Evolutionary conservation across 148 eudicot species (phyloP).

Genomic region (Vaccinium myrtillus): DNA sequence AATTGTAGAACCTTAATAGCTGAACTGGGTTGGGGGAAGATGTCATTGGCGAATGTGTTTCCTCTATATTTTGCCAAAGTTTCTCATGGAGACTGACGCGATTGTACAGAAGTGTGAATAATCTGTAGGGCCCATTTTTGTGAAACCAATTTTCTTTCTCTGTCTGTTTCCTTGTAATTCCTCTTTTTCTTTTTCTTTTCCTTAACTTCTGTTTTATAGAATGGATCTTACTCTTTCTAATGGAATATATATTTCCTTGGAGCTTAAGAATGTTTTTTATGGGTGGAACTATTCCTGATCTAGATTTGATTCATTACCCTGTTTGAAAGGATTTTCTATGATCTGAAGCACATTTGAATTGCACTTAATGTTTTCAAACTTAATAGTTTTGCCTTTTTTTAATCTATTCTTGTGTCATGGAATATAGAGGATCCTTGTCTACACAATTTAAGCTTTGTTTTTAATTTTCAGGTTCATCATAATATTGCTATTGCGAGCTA

Average conservation of each 20-base stretch:
- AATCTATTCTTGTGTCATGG: not conserved
- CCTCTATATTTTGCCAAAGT: not conserved
- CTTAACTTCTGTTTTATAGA: not conserved
- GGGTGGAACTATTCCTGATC: not conserved
- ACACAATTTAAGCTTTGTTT: slow-evolving; percentile 11
- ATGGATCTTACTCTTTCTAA: not conserved
- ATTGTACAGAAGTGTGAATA: not conserved
- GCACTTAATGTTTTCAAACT: not conserved
- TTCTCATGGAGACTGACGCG: not conserved
- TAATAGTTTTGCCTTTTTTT: not conserved
- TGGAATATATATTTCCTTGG: not conserved
- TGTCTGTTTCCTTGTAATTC: not conserved
- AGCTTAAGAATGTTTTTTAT: not conserved
- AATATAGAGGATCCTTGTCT: not conserved
- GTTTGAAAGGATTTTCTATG: not conserved
- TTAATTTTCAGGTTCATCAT: slow-evolving; percentile 59
- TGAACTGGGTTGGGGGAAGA: not conserved
- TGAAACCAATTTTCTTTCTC: not conserved
- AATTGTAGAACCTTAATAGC: not conserved
- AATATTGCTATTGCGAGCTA: slow-evolving; percentile 68
- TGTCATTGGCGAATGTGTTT: not conserved
- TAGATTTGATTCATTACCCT: not conserved
- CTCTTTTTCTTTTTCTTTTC: not conserved
- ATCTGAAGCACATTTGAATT: not conserved
- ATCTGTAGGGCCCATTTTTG: not conserved